Base-by-base conservation (phyloP, 1,139 yeast species). In the Yamadazyma atlantica region DNA sequence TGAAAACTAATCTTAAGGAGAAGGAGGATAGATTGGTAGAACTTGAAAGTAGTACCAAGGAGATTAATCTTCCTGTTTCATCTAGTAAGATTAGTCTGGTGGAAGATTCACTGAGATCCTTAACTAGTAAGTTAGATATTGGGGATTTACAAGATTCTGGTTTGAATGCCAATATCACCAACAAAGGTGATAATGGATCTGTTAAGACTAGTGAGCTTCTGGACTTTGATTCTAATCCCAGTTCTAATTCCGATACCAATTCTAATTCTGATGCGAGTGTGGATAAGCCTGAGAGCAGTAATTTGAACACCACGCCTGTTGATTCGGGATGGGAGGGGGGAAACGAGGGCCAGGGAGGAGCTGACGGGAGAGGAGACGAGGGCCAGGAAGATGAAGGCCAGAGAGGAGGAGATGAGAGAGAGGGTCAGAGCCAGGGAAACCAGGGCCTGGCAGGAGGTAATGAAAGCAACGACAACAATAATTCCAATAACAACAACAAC, bases 1-100 rank as follows among this genome's bases (percentile, higher is more conserved):
- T 46, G 12, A 33, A 34, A 11, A 18, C 14, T 10, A 21, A 30
- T n/a, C 22, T 37, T 2, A 36, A 34, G 16, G 27, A 23, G 14
- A 29, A 34, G 12, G 28, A 26, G 4, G 31, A 24, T 4, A 24
- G 29, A 12, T 22, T 25, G 18, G 7, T 4, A 14, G 14, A 34
- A 28, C 27, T 26, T 11, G 32, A 34, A n/a, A n/a, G n/a, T n/a
- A n/a, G n/a, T n/a, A n/a, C n/a, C n/a, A n/a, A n/a, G n/a, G n/a
- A n/a, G n/a, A n/a, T n/a, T n/a, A n/a, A n/a, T n/a, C n/a, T n/a
- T n/a, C n/a, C n/a, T n/a, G n/a, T n/a, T n/a, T n/a, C n/a, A n/a
- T n/a, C n/a, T n/a, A n/a, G n/a, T n/a, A n/a, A n/a, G n/a, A n/a
- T n/a, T n/a, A n/a, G n/a, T n/a, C n/a, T n/a, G n/a, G n/a, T n/a